phyloP scores from a whole-genome alignment of 2,329 filamentous ascomycete species.

The Penicillium frequentans region DNA sequence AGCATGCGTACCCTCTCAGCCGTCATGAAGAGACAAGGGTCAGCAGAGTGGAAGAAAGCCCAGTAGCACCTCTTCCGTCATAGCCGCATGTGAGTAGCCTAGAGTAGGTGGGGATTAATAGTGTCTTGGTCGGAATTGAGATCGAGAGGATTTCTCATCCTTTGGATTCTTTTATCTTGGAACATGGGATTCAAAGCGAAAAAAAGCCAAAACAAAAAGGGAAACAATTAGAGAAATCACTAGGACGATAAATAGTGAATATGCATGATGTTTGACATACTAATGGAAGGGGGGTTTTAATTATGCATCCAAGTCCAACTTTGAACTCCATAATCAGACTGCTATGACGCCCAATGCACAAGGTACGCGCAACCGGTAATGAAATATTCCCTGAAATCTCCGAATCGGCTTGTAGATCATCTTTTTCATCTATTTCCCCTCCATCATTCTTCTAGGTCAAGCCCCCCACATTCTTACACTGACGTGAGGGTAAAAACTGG shows the following conservation, averaged over 20 bases:
- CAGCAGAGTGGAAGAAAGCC: conserved; percentile 25
- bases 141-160: background rate
- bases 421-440: background rate
- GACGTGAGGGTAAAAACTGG: conserved; percentile 2
- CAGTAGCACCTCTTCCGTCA: conserved; percentile 28
- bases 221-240: background rate
- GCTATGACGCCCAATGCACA: conserved; percentile 16
- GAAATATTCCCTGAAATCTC: background rate
- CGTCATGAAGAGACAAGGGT: conserved; percentile 24
- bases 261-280: background rate
- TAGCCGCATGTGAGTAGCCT: conserved; percentile 9
- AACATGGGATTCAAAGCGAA: background rate
- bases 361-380: conserved; percentile 8
- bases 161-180: background rate
- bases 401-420: background rate
- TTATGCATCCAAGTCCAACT: background rate
- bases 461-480: background rate
- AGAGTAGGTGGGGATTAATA: conserved; percentile 12
- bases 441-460: background rate
- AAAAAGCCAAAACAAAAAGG: background rate
- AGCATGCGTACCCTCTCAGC: conserved; percentile 33
- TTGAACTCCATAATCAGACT: conserved; percentile 8
- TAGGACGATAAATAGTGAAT: background rate
- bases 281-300: background rate
- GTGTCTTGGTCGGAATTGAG: conserved; percentile 9